Base-by-base conservation (phyloP, 805 yeast genomes). In the Candida dendrica region DNA sequence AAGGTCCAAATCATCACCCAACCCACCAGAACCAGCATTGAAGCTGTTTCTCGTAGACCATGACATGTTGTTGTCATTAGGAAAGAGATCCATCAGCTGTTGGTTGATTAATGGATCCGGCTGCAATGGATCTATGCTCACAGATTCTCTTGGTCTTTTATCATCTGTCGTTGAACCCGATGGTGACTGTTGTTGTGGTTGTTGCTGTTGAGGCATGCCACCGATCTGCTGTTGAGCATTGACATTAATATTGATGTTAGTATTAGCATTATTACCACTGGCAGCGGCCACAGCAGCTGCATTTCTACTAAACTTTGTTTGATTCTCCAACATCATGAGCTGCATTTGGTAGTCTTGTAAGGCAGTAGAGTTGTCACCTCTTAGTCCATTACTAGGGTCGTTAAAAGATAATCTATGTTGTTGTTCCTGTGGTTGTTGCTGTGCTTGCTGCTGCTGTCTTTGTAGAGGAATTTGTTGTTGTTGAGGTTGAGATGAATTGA, bases 291-390 rank as follows among this genome's bases (percentile, higher is more conserved):
- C 27, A 32, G 26, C 30, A 38, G 35, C 32, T 32, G 11, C n/a
- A 41, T 34, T 34, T 17, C 26, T 34, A 22, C 20, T 34, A 6
- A 34, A 20, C 56, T 83, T 81, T 53, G 82, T 85, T 55, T 84
- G 90, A 47, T 77, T 77, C 52, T 86, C 95, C 53, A 86, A 64
- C 51, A 82, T 62, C 74, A 83, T 75, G 50, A 84, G 66, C 58
- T 85, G 91, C 69, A 77, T 79, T 59, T 86, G 95, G 59, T 86
- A 86, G 53, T 86, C 95, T 50, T 82, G 85, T 35, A 86, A 64
- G 2, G 89, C 89, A 47, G 71, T 72, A 43, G 44, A 35, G 39
- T 48, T 50, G 36, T 52, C 58, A 17, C 48, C 49, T 38, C 55
- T 43, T 13, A 47, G 32, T 1, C 47, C 49, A 26, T 40, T 40